Evolutionary conservation across 345 rosid species (phyloP).

Genomic region (Excoecaria cochinchinensis): DNA sequence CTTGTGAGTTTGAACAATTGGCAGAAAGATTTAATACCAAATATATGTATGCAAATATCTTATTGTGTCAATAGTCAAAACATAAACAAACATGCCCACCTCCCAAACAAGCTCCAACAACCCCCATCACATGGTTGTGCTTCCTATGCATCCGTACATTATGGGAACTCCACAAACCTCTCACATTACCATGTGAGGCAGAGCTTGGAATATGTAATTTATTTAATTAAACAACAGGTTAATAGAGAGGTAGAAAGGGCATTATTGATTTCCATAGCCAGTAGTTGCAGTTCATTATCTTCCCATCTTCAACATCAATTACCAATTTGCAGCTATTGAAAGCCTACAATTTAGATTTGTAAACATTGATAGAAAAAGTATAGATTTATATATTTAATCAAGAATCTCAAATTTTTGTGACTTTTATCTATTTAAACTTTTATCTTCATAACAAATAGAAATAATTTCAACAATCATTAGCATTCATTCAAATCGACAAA

Average conservation of each 20-base stretch:
- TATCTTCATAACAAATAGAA: background rate
- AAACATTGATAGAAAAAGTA: no score
- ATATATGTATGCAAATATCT: background rate
- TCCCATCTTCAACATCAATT: background rate
- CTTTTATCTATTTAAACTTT: no score
- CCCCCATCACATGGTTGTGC: background rate
- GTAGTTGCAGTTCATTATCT: background rate
- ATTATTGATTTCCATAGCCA: background rate
- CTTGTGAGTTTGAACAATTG: background rate
- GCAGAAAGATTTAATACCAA: background rate
- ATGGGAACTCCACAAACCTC: background rate
- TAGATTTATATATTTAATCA: no score
- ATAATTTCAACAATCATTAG: background rate
- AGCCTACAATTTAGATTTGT: background rate
- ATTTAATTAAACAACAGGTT: background rate
- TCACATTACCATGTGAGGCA: slow-evolving; percentile 3
- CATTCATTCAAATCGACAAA: no score
- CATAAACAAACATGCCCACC: background rate
- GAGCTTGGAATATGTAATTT: background rate
- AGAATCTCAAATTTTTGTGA: background rate
- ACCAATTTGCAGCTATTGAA: background rate
- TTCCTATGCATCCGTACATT: background rate
- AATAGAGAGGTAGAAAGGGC: background rate
- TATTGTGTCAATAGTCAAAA: background rate
- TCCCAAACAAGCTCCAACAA: background rate